Evolutionary conservation across 1,284 basidiomycete genomes (phyloP).

Genomic region (Naganishia sp.): DNA sequence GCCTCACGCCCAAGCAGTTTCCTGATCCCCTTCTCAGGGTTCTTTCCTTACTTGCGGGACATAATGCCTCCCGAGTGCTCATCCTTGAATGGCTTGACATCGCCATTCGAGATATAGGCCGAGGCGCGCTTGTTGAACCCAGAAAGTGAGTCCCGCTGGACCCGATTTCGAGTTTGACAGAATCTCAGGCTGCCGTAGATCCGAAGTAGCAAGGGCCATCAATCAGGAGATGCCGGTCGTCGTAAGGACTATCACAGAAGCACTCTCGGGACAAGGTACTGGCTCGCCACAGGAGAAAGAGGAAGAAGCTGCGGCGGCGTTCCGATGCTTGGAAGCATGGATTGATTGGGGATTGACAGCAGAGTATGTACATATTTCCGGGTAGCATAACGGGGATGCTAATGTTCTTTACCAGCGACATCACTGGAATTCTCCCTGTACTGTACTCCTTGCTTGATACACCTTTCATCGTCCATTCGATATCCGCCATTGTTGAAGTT

Average conservation of each 20-base stretch:
- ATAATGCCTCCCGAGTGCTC: slow-evolving; percentile 9
- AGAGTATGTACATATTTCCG: slow-evolving; percentile 58
- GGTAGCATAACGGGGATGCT: slow-evolving; percentile 51
- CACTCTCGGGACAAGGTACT: slow-evolving; percentile 48
- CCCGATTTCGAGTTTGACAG: slow-evolving; percentile 34
- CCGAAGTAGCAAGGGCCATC: slow-evolving; percentile 65
- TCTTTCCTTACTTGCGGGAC: slow-evolving; percentile 61
- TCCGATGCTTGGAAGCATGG: slow-evolving; percentile 80
- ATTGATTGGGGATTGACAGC: slow-evolving; percentile 65
- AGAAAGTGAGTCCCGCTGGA: slow-evolving; percentile 63
- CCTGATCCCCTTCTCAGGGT: slow-evolving; percentile 69
- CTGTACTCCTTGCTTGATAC: slow-evolving; percentile 58
- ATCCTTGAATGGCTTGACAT: slow-evolving; percentile 31
- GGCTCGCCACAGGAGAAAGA: slow-evolving; percentile 42
- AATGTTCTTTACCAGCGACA: slow-evolving; percentile 62
- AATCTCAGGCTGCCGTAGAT: slow-evolving; percentile 53
- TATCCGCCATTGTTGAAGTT: slow-evolving; percentile 73
- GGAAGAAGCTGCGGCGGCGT: slow-evolving; percentile 66
- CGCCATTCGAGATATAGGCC: slow-evolving; percentile 29
- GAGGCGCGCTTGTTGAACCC: slow-evolving; percentile 61
- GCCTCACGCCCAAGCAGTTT: slow-evolving; percentile 68
- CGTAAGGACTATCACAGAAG: slow-evolving; percentile 64
- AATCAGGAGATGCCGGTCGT: slow-evolving; percentile 68
- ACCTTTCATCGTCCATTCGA: slow-evolving; percentile 61
- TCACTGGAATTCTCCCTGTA: slow-evolving; percentile 52